Percentiles rank a stretch among this genome's conserved stretches.
Conservation (phyloP, 257 asterid genomes). For the Fraxinus quadrangulata region DNA sequence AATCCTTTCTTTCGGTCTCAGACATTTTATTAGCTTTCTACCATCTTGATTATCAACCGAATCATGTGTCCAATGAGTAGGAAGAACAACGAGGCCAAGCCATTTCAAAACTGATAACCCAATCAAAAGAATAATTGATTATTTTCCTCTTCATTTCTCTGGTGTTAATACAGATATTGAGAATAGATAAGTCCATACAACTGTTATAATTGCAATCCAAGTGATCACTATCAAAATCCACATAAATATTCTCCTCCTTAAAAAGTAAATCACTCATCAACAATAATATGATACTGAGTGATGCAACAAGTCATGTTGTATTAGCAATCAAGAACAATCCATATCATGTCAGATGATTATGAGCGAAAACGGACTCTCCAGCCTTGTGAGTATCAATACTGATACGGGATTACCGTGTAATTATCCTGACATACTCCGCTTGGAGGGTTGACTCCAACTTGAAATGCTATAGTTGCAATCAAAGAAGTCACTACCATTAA, state of each 20-base stretch:
- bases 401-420: neutral
- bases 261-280: constrained; percentile 36
- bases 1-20: too few relatives aligned
- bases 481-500: constrained; percentile 37
- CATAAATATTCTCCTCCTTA: constrained; percentile 22
- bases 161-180: constrained; percentile 2
- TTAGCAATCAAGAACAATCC: constrained; percentile 2
- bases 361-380: constrained; percentile 22
- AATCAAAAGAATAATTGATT: neutral
- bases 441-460: neutral
- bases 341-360: neutral
- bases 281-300: constrained; percentile 35
- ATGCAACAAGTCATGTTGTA: constrained; percentile 27
- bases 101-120: neutral
- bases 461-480: constrained; percentile 38
- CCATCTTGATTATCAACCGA: constrained; percentile 6
- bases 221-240: constrained; percentile 40
- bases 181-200: constrained; percentile 13
- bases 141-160: neutral
- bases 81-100: constrained; percentile 21
- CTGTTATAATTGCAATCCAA: constrained; percentile 32
- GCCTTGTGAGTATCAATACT: neutral
- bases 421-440: constrained; percentile 33
- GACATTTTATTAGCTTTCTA: too few relatives aligned
- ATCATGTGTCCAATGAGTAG: constrained; percentile 26